Conservation (phyloP, 768 basidiomycete species). For the Floccularia luteovirens region DNA sequence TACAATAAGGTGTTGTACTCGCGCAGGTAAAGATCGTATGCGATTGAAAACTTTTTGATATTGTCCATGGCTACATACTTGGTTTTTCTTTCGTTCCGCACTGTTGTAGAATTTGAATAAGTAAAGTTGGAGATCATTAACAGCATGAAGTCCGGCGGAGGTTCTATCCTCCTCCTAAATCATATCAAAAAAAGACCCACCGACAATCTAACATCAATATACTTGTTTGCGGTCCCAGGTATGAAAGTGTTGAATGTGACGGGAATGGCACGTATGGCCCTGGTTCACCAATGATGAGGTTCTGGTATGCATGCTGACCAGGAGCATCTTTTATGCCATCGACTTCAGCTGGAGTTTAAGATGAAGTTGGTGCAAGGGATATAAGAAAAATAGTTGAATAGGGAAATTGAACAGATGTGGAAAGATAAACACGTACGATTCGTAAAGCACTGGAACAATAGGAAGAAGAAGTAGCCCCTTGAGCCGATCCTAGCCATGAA, state of each 20-base stretch:
- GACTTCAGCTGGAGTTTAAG: conserved; percentile 42
- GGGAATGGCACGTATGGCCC: conserved; percentile 78
- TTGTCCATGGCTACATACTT: conserved; percentile 68
- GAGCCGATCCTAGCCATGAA: conserved; percentile 58
- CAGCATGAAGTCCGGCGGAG: conserved; percentile 4
- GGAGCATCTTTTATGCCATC: conserved; percentile 66
- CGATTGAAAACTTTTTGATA: conserved; percentile 70
- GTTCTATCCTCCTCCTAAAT: no score
- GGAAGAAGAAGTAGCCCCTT: conserved; percentile 85
- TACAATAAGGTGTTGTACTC: conserved; percentile 77
- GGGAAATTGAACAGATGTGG: conserved; percentile 1
- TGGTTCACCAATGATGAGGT: conserved; percentile 62
- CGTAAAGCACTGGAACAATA: conserved; percentile 92
- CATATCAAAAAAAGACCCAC: no score
- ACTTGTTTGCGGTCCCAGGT: conserved; percentile 69
- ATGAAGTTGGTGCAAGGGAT: background rate
- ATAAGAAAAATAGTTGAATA: background rate
- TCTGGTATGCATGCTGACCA: conserved; percentile 59
- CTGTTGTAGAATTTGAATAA: conserved; percentile 32
- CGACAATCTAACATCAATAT: conserved; percentile 81
- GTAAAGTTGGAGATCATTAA: background rate
- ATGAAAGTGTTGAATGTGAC: conserved; percentile 77
- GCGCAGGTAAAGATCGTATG: conserved; percentile 49
- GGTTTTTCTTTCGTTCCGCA: conserved; percentile 77
- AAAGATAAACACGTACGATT: conserved; percentile 37